Evolutionary conservation across 2,329 filamentous ascomycete species (phyloP).

Genomic region (Ceratocystis alfenasii): DNA sequence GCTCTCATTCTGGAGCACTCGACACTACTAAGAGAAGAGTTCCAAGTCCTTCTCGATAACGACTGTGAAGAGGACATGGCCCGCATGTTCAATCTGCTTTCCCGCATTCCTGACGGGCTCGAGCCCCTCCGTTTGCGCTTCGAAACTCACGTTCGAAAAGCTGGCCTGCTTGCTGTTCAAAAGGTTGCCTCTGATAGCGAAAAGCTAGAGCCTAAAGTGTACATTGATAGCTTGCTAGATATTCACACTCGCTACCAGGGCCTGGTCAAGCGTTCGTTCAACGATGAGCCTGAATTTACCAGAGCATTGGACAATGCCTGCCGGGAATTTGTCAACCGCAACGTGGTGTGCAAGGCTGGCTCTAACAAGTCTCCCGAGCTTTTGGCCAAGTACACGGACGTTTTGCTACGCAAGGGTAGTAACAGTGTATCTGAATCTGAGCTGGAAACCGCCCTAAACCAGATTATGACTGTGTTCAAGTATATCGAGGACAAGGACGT

Average conservation of each 20-base stretch:
- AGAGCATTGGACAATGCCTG: conserved; percentile 93
- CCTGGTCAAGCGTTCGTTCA: conserved; percentile 84
- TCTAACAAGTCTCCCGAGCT: conserved; percentile 92
- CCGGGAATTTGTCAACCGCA: conserved; percentile 94
- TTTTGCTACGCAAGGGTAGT: conserved; percentile 80
- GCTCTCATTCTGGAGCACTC: conserved; percentile 86
- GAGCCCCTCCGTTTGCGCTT: conserved; percentile 80
- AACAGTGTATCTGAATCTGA: conserved; percentile 90
- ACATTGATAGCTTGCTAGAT: conserved; percentile 87
- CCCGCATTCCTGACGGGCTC: conserved; percentile 78
- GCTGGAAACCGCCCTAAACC: conserved; percentile 72
- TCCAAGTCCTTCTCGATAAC: conserved; percentile 84
- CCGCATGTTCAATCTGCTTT: conserved; percentile 87
- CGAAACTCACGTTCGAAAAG: conserved; percentile 83
- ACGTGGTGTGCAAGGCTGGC: conserved; percentile 86
- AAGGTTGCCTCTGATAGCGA: conserved; percentile 84
- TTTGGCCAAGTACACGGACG: conserved; percentile 88
- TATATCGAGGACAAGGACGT: conserved; percentile 99
- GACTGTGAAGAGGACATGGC: conserved; percentile 92
- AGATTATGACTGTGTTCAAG: conserved; percentile 99
- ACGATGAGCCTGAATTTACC: conserved; percentile 92
- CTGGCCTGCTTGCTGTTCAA: conserved; percentile 74
- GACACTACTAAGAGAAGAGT: conserved; percentile 78
- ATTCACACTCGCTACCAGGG: conserved; percentile 89
- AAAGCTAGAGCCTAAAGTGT: conserved; percentile 87